Base-by-base conservation (phyloP, 108 stramenopile genomes). In the Cylindrotheca closterium region DNA sequence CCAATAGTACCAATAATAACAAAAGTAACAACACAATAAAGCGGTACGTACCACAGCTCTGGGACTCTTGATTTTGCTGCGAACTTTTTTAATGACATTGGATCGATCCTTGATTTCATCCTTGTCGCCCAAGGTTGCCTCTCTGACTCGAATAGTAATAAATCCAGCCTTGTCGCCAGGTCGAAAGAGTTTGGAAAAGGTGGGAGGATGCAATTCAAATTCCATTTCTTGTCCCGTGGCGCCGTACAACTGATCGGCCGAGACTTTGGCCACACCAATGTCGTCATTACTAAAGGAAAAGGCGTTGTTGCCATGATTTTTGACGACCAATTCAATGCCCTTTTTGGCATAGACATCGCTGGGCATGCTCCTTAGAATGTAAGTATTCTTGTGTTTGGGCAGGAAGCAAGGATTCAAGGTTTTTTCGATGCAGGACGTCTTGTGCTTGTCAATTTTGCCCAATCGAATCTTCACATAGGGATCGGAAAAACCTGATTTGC, bases 331-430 rank as follows among this genome's bases (percentile, higher is more conserved):
- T 21, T 74, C 51, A 4, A 87, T 33, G 0, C 89, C 86, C 10
- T 85, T 78, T 37, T 77, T 76, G 18, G 70, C 26, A 66, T 87
- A 87, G 2, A 89, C 34, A 25, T 81, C 77, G 19, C 78, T 49
- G 22, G 83, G 73, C 50, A 42, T 28, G 12, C 74, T 54, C 46
- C 55, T 73, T 59, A 80, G 67, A 28, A 91, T 42, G 58, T 87
- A 91, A 2, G 87, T 58, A 2, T 78, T 75, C 19, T 66, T 69
- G 4, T 77, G 83, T 22, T 67, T 67, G 19, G 87, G 19, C 0
- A 86, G 86, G 79, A 79, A 91, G 26, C 85, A 77, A 5, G 89
- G 89, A 74, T 91, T 70, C 21, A 76, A 51, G 1, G 71, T 72
- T 17, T 68, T 77, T 1, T 56, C 26, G 12, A 81, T 72, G 48